Evolutionary conservation across 192 early-diverging fungal species (phyloP).

Genomic region (Coemansia sp.): DNA sequence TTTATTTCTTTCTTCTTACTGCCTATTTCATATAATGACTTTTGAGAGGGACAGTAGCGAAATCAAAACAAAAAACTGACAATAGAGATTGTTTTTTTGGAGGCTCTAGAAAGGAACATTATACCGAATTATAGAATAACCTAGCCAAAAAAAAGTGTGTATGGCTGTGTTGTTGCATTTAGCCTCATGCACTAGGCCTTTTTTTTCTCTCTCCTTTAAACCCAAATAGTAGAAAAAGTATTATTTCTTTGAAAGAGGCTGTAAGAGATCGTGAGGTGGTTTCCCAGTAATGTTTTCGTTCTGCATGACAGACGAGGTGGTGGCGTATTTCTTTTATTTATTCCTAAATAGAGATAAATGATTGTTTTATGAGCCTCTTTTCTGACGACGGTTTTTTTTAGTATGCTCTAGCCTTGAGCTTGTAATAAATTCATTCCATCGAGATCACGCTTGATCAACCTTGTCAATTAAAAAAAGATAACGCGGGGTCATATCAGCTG

Average conservation of each 20-base stretch:
- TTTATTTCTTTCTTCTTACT: not conserved
- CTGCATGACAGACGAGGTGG: not conserved
- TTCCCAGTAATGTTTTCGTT: not conserved
- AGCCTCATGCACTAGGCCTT: not conserved
- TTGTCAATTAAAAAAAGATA: not conserved
- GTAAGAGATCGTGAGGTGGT: not conserved
- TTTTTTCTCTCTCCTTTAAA: not conserved
- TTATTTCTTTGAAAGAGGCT: not conserved
- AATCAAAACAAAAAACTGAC: too few species aligned
- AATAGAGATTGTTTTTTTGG: not conserved
- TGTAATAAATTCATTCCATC: not conserved
- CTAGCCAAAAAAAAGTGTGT: not conserved
- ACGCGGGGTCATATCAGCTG: not conserved
- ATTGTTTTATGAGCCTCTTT: not conserved
- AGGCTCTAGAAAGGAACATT: not conserved
- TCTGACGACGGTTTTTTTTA: too few species aligned
- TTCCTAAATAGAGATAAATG: not conserved
- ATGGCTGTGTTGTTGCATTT: not conserved
- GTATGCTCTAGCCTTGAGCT: too few species aligned
- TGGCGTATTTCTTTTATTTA: not conserved
- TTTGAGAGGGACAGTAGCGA: not conserved
- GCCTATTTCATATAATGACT: not conserved
- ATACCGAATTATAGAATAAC: slow-evolving; percentile 1
- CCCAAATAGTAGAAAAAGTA: not conserved
- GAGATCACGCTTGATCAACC: not conserved